Evolutionary conservation across 2,329 filamentous ascomycete genomes (phyloP).

Genomic region (Fusarium zealandicum): DNA sequence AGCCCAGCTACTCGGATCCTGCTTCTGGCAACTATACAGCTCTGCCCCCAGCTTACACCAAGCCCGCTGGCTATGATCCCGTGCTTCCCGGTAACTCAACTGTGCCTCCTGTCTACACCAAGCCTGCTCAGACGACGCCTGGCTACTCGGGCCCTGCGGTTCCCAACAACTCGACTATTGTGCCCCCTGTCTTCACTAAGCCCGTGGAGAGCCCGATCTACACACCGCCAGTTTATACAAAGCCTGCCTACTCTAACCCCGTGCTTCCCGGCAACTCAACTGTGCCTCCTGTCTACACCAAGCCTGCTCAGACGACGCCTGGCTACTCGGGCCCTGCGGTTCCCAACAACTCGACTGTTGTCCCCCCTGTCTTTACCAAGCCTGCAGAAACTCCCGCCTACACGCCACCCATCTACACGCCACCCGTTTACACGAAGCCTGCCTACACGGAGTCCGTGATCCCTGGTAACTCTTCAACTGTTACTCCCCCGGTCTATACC

Average conservation of each 20-base stretch:
- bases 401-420: slow-evolving; percentile 16
- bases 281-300: slow-evolving; percentile 20
- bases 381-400: slow-evolving; percentile 1
- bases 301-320: not conserved
- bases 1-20: slow-evolving; percentile 9
- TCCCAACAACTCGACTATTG: not conserved
- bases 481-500: slow-evolving; percentile 18
- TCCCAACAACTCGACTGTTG: slow-evolving; percentile 6
- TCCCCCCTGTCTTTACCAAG: slow-evolving; percentile 1
- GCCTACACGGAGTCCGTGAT: slow-evolving; percentile 10
- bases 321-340: slow-evolving; percentile 1
- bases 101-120: slow-evolving; percentile 14
- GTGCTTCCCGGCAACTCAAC: slow-evolving; percentile 16
- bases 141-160: not conserved
- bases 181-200: slow-evolving; percentile 3
- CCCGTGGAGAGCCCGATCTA: slow-evolving; percentile 9
- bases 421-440: slow-evolving; percentile 25
- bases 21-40: not conserved
- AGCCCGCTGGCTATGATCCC: not conserved
- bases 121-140: slow-evolving; percentile 8
- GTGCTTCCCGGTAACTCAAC: not conserved
- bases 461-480: slow-evolving; percentile 19
- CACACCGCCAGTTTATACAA: slow-evolving; percentile 26
- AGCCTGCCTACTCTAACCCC: slow-evolving; percentile 11
- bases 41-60: not conserved